Base-by-base conservation (phyloP, 2,329 filamentous ascomycete species). In the Cladosporium colombiae region DNA sequence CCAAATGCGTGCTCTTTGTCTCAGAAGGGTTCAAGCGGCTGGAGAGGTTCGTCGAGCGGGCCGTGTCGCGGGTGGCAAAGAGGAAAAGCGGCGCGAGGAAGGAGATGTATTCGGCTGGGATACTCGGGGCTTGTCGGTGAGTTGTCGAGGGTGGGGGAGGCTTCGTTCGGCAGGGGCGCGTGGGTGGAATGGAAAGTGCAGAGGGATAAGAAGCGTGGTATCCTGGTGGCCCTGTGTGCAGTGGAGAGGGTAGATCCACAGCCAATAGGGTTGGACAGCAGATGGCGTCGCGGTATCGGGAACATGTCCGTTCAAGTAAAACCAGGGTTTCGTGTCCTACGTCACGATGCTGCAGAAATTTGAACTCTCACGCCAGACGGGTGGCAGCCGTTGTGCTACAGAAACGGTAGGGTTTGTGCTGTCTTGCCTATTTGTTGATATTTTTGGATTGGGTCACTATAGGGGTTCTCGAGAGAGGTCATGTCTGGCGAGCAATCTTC, bases 291-390 rank as follows among this genome's bases (percentile, higher is more conserved):
- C 37, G 57, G 57, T 18, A 21, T n/a, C 57, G 52, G 52, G 27
- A 31, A 33, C 18, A n/a, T 11, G 27, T 33, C 27, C 52, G 40
- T 21, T 21, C 40, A 13, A 46, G 40, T 46, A 23, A 46, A 21
- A 5, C 40, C 40, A 46, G 40, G 55, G 33, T 35, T 29, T 57
- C 55, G 49, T 53, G 49, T 53, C 21, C 29, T 60, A 60, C 57
- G 57, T 60, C 57, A 60, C n/a, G 25, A 60, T 50, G 40, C 40
- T 46, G 57, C 57, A 60, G 57, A 60, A 49, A 33, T 49, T 57
- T 60, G 57, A 60, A 60, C 37, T 60, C 40, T 33, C 40, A 33
- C 25, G 40, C 40, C 29, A 57, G 29, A 18, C 27, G 37, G 10
- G 35, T n/a, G 23, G 53, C 46, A 21, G 23, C 21, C 23, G 49